These are phyloP conservation scores for Fusarium phyllophilum DNA, from an alignment of 2,329 filamentous ascomycete species.

Conservation along the genomic window DNA sequence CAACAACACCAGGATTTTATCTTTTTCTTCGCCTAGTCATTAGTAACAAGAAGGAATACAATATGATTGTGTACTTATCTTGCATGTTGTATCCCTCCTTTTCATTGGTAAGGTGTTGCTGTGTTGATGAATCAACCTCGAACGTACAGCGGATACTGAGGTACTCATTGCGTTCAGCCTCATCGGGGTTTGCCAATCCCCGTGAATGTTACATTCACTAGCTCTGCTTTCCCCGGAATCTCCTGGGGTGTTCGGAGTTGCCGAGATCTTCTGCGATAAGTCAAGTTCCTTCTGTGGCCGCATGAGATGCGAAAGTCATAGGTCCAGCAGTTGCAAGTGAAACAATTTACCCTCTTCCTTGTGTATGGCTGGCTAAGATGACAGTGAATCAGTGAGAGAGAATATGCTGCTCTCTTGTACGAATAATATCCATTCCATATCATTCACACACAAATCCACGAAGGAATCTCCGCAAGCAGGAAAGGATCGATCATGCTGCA, in stretches of 20 bases:
- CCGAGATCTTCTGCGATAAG: neutral
- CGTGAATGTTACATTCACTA: neutral
- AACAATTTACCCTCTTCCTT: neutral
- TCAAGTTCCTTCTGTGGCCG: neutral
- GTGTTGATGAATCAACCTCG: neutral
- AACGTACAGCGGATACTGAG: neutral
- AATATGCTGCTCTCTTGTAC: neutral
- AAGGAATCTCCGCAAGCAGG: neutral
- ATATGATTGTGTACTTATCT: neutral
- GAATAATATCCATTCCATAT: neutral
- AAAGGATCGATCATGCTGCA: neutral
- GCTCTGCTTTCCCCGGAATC: neutral
- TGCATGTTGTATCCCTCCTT: neutral
- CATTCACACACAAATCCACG: neutral
- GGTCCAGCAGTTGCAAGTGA: neutral
- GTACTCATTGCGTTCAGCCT: neutral
- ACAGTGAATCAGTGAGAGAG: neutral
- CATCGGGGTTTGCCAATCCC: neutral
- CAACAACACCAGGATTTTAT: neutral
- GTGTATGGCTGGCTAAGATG: neutral
- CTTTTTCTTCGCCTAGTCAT: neutral
- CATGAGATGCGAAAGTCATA: neutral
- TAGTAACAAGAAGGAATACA: neutral
- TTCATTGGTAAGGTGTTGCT: neutral
- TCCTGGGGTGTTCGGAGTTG: neutral